Conservation (phyloP, 495 filamentous ascomycete species). For the Annulohypoxylon maeteangense region DNA sequence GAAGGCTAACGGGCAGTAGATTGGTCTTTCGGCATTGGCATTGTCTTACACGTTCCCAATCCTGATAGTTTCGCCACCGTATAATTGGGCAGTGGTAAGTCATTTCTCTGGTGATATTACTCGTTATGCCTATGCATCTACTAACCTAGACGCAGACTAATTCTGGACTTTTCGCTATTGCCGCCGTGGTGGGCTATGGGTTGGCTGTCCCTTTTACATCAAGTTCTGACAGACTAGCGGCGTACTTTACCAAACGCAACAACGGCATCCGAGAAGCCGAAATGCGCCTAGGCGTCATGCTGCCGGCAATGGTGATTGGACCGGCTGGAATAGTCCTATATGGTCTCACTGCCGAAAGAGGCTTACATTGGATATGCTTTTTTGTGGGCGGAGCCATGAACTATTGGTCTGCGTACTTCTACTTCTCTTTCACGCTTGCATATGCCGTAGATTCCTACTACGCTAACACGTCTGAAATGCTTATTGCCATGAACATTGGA, state of each 20-base stretch:
- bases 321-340: conserved; percentile 66
- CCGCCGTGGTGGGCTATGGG: conserved; percentile 61
- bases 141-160: conserved; percentile 51
- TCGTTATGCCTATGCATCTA: not conserved
- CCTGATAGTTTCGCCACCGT: conserved; percentile 64
- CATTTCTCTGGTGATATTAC: not conserved
- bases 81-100: conserved; percentile 63
- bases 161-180: conserved; percentile 66
- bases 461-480: conserved; percentile 69
- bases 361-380: conserved; percentile 67
- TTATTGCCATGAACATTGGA: conserved; percentile 75
- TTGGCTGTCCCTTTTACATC: conserved; percentile 67
- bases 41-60: conserved; percentile 71
- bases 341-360: conserved; percentile 62
- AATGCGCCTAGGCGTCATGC: conserved; percentile 68
- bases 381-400: conserved; percentile 65
- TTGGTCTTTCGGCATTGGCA: conserved; percentile 67
- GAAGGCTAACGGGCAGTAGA: conserved; percentile 50
- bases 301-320: conserved; percentile 64
- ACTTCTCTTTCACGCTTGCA: conserved; percentile 69
- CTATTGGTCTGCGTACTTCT: conserved; percentile 65
- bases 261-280: conserved; percentile 68
- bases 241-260: conserved; percentile 65
- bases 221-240: conserved; percentile 66
- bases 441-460: conserved; percentile 69